Percentiles rank a stretch among this genome's conserved stretches.
These are phyloP conservation scores for Russula compacta DNA, from an alignment of 768 basidiomycete genomes.

Conservation along the genomic window DNA sequence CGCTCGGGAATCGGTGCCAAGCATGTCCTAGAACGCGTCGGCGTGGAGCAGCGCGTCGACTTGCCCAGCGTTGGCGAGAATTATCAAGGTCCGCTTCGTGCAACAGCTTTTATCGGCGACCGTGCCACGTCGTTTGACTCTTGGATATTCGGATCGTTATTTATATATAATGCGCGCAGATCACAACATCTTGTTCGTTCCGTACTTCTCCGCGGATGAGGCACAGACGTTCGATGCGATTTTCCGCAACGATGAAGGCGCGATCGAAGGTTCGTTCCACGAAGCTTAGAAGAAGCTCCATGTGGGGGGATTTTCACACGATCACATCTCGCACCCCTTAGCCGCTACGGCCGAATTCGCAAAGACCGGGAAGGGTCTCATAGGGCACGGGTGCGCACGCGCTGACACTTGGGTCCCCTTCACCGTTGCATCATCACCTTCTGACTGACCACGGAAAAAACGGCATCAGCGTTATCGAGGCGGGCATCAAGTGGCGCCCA, in stretches of 20 bases:
- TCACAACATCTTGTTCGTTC: constrained; percentile 12
- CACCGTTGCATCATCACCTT: constrained; percentile 26
- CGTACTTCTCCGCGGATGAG: constrained; percentile 15
- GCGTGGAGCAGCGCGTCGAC: constrained; percentile 28
- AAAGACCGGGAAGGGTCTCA: constrained; percentile 35
- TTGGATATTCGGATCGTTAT: too few species aligned
- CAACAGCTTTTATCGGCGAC: background rate
- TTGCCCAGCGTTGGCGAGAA: constrained; percentile 38
- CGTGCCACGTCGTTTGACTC: constrained; percentile 3
- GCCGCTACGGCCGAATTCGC: constrained; percentile 30
- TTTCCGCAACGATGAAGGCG: constrained; percentile 11
- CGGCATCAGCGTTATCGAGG: constrained; percentile 20
- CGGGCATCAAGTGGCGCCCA: constrained; percentile 23
- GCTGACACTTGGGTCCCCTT: too few species aligned
- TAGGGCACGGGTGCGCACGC: constrained; percentile 50
- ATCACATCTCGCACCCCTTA: constrained; percentile 9
- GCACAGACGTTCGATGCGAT: constrained; percentile 22
- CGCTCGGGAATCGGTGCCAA: constrained; percentile 38
- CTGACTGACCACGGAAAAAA: background rate
- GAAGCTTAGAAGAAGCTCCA: background rate
- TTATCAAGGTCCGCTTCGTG: constrained; percentile 27
- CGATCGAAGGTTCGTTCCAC: constrained; percentile 17
- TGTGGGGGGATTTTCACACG: too few species aligned
- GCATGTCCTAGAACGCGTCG: constrained; percentile 24
- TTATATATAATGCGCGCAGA: constrained; percentile 11